Base-by-base conservation (phyloP, 306 rosid species). In the Malus orientalis region DNA sequence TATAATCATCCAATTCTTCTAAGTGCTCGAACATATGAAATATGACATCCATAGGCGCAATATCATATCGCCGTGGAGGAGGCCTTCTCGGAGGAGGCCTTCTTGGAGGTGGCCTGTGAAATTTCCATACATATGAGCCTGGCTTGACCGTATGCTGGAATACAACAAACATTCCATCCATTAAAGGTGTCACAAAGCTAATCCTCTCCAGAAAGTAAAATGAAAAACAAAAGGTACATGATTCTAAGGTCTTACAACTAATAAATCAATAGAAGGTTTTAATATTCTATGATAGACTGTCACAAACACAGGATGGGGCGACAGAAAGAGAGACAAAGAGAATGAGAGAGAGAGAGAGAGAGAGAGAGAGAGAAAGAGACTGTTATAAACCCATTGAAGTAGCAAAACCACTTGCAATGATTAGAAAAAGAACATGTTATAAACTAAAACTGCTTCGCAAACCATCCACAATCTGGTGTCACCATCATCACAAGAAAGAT, bases 61-160 rank as follows among this genome's bases (percentile, higher is more conserved):
- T 71, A 80, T 80, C 72, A 72, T 76, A 79, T 76, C 84, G 83
- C 74, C 58, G 73, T 14, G 79, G 76, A 78, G 80, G 79, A 44
- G 49, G 85, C 77, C 76, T 79, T 74, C 80, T 80, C 22, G 86
- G 90, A 69, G 90, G 87, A 25, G 25, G 85, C 77, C 76, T 79
- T 74, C 80, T 80, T 29, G 86, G 90, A 69, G 90, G 87, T 33
- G 86, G 84, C 81, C 86, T 79, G 79, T 53, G 84, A 86, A 81
- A 78, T 79, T 80, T 84, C 86, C 87, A 84, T 66, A 73, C 61
- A 79, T 86, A 84, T 69, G 87, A 86, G 83, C 90, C 86, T 22
- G 84, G 84, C 81, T 71, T 84, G 84, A 86, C 86, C 74, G 60
- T 77, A 79, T 84, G 90, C 90, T 86, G 87, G 90, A 84, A 86